phyloP scores from a whole-genome alignment of 2,329 filamentous ascomycete species.

The Calonectria hongkongensis region DNA sequence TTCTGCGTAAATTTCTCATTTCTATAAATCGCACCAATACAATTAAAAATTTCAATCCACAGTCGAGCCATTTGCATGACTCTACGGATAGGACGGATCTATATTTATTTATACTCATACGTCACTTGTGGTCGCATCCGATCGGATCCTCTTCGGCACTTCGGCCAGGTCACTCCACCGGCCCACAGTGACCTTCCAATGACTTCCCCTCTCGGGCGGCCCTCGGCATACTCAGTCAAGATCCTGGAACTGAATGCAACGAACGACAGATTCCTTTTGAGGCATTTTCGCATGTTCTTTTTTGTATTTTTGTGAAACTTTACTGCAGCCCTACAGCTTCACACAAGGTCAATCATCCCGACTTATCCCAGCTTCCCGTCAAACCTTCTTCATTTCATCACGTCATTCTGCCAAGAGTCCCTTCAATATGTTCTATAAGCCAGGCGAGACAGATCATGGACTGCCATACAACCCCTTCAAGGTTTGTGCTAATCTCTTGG shows the following conservation, averaged over 20 bases:
- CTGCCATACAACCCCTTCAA: constrained; percentile 33
- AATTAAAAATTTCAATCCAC: background rate
- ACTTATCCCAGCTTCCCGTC: background rate
- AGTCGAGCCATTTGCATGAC: background rate
- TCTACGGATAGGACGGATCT: constrained; percentile 10
- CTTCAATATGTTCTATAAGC: constrained; percentile 32
- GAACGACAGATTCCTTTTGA: constrained; percentile 10
- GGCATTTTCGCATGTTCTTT: background rate
- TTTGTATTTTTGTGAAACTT: background rate
- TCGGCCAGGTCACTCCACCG: background rate
- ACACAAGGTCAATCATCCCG: background rate
- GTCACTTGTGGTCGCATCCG: background rate
- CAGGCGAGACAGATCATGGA: constrained; percentile 32
- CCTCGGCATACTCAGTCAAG: background rate
- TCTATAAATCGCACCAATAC: background rate
- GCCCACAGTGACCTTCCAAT: background rate
- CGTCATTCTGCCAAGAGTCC: background rate
- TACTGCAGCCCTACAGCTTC: background rate
- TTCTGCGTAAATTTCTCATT: constrained; percentile 17
- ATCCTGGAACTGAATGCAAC: background rate
- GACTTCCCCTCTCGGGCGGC: constrained; percentile 4
- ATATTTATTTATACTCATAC: background rate
- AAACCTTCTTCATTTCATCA: background rate
- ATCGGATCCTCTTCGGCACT: constrained; percentile 23
- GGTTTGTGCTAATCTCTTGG: background rate